Conservation (phyloP, 1,284 basidiomycete genomes). For the Ustilago lituana region DNA sequence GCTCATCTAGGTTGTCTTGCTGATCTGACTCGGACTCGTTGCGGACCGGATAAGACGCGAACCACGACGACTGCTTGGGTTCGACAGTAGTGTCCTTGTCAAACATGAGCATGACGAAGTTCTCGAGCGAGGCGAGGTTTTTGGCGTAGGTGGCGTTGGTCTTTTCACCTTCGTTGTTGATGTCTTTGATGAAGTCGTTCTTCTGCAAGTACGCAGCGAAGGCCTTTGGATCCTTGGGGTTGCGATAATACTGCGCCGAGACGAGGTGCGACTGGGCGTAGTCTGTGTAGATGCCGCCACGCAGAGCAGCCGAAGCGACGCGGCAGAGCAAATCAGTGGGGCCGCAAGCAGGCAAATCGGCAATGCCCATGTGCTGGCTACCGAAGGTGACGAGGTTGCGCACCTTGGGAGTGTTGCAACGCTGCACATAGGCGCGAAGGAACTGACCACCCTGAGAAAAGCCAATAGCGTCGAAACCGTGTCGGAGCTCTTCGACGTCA, state of each 20-base stretch:
- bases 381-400: conserved; percentile 78
- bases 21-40: conserved; percentile 25
- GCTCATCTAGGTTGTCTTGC: conserved; percentile 23
- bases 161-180: conserved; percentile 66
- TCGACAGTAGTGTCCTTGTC: conserved; percentile 60
- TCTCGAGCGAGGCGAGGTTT: conserved; percentile 58
- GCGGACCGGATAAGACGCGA: conserved; percentile 55
- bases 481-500: conserved; percentile 75
- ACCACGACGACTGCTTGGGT: conserved; percentile 63
- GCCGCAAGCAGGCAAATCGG: conserved; percentile 79
- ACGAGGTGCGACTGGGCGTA: conserved; percentile 63
- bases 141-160: conserved; percentile 59
- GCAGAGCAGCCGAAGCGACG: conserved; percentile 77
- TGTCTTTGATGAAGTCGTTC: conserved; percentile 71
- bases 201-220: conserved; percentile 76
- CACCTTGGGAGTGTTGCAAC: conserved; percentile 73
- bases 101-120: conserved; percentile 67
- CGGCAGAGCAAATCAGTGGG: conserved; percentile 72
- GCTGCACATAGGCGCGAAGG: conserved; percentile 86
- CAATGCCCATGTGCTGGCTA: conserved; percentile 72
- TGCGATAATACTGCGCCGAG: conserved; percentile 92
- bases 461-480: conserved; percentile 70
- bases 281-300: conserved; percentile 78
- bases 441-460: conserved; percentile 76
- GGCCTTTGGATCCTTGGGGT: conserved; percentile 73